Evolutionary conservation across 164 flowering plant genomes (phyloP).

Genomic region (Piper betle): DNA sequence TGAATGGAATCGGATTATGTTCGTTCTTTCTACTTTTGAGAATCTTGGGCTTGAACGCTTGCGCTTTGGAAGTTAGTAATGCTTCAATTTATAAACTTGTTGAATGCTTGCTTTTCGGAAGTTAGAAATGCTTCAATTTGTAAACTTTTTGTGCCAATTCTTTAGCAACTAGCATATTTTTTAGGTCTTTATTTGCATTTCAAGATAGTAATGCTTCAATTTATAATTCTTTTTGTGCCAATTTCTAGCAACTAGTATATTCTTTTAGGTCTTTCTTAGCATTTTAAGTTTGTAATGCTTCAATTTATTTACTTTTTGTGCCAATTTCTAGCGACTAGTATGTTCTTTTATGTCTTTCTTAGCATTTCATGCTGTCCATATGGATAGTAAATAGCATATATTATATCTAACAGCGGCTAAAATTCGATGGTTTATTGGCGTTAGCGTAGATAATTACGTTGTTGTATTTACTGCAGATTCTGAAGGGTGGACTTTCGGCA

Average conservation of each 20-base stretch:
- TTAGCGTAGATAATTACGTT: not conserved
- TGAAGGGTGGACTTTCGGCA: conserved; percentile 68
- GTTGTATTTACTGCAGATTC: conserved; percentile 33
- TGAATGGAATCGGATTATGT: conserved; percentile 5
- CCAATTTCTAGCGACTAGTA: not conserved
- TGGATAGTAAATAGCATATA: not conserved
- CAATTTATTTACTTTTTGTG: not conserved
- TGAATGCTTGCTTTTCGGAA: not conserved
- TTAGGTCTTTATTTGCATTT: not conserved
- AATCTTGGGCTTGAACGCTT: not conserved
- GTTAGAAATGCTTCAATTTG: not conserved
- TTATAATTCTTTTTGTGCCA: no score
- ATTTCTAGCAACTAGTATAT: no score
- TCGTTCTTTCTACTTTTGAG: not conserved
- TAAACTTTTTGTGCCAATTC: not conserved
- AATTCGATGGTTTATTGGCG: not conserved
- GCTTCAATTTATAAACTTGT: not conserved
- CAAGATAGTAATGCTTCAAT: no score
- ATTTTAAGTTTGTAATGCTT: no score
- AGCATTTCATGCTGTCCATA: not conserved
- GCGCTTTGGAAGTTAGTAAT: no score
- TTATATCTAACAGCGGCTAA: not conserved
- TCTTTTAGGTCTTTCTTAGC: no score
- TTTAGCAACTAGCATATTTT: not conserved
- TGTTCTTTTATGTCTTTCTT: not conserved